Percentiles rank a stretch among this genome's conserved stretches.
These are phyloP conservation scores for Rhodotorula graminis DNA, from an alignment of 768 basidiomycete genomes.

Conservation along the genomic window DNA sequence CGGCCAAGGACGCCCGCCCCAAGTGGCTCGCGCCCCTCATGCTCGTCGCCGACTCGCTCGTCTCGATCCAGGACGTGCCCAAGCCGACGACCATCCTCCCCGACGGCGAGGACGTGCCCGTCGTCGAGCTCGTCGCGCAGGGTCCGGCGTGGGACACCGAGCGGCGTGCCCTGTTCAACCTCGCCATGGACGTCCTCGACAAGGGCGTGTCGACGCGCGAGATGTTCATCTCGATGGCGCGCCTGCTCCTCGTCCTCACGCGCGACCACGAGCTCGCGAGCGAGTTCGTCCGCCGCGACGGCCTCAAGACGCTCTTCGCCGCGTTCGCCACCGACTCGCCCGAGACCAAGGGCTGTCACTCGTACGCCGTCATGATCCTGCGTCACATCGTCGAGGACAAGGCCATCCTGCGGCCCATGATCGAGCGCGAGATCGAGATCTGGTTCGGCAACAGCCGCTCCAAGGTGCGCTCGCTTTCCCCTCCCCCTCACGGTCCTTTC, in stretches of 20 bases:
- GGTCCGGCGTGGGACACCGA: slow-evolving; percentile 64
- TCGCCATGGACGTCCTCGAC: slow-evolving; percentile 66
- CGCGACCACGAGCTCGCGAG: slow-evolving; percentile 62
- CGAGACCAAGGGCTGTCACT: slow-evolving; percentile 62
- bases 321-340: slow-evolving; percentile 59
- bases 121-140: slow-evolving; percentile 48
- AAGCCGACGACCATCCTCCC: slow-evolving; percentile 62
- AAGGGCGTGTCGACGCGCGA: slow-evolving; percentile 65
- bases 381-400: slow-evolving; percentile 84
- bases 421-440: slow-evolving; percentile 75
- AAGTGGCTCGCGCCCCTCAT: slow-evolving; percentile 84
- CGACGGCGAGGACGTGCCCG: slow-evolving; percentile 56
- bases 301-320: slow-evolving; percentile 61
- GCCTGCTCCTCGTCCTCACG: slow-evolving; percentile 79
- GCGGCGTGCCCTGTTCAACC: slow-evolving; percentile 65
- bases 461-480: slow-evolving; percentile 39
- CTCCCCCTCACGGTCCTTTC: neutral
- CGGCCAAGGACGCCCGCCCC: slow-evolving; percentile 54
- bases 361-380: slow-evolving; percentile 80
- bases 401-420: slow-evolving; percentile 60
- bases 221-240: slow-evolving; percentile 72
- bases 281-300: slow-evolving; percentile 65
- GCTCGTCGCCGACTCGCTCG: slow-evolving; percentile 75
- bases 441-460: slow-evolving; percentile 60
- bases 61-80: slow-evolving; percentile 71